Evolutionary conservation across 768 basidiomycete genomes (phyloP).

Genomic region (Auricularia cornea): DNA sequence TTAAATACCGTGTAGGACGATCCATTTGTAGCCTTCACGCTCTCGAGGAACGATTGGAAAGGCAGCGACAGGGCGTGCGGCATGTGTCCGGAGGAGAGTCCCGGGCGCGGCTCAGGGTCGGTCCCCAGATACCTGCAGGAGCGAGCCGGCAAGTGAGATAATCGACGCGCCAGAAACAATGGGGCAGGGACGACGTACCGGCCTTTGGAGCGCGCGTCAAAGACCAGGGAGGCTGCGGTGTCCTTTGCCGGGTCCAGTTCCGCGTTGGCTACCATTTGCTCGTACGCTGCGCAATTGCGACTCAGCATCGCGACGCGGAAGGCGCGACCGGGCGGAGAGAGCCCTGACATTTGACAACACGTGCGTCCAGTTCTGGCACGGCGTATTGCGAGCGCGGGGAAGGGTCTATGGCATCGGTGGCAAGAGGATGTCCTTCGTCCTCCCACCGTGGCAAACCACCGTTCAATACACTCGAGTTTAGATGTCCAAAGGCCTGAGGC

Average conservation of each 20-base stretch:
- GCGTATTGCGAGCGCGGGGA: constrained; percentile 32
- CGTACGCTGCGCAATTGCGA: constrained; percentile 48
- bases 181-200: constrained; percentile 40
- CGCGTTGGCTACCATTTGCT: constrained; percentile 71
- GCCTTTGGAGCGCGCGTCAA: constrained; percentile 82
- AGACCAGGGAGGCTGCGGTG: constrained; percentile 52
- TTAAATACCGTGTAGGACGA: constrained; percentile 39
- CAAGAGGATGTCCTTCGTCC: constrained; percentile 52
- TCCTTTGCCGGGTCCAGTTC: constrained; percentile 34
- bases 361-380: constrained; percentile 42
- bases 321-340: not conserved
- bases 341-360: constrained; percentile 43
- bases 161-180: constrained; percentile 2
- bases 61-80: constrained; percentile 80
- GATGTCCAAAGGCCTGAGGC: constrained; percentile 65
- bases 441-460: constrained; percentile 88
- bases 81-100: constrained; percentile 86
- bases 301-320: not conserved
- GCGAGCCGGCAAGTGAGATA: too few species aligned
- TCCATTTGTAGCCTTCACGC: constrained; percentile 21
- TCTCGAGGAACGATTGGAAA: constrained; percentile 63
- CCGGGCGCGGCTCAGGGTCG: constrained; percentile 83
- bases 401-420: constrained; percentile 22
- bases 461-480: constrained; percentile 77
- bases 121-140: constrained; percentile 68